A percentile compares a stretch with the other conserved stretches of the same genome.
Evolutionary conservation across 768 basidiomycete species (phyloP).

Genomic region (Psilocybe cyanescens): DNA sequence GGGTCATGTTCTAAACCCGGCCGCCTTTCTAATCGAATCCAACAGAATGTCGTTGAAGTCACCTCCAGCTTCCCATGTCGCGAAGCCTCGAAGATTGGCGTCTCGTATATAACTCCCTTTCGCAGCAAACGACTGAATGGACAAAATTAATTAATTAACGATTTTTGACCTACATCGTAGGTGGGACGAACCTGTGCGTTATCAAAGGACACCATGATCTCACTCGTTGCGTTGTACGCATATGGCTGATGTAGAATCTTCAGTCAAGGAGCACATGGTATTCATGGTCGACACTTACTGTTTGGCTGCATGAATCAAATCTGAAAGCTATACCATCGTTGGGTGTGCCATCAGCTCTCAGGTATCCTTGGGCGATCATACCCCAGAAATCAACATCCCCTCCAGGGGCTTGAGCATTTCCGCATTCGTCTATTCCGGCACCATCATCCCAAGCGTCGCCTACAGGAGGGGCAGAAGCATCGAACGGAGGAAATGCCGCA

Average conservation of each 20-base stretch:
- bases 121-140: constrained; percentile 41
- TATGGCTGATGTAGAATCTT: constrained; percentile 37
- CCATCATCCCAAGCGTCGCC: constrained; percentile 70
- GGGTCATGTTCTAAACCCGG: neutral
- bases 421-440: constrained; percentile 60
- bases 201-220: constrained; percentile 55
- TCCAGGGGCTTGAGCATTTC: constrained; percentile 47
- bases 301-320: constrained; percentile 73
- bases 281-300: constrained; percentile 46
- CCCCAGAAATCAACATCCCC: constrained; percentile 71
- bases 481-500: constrained; percentile 56
- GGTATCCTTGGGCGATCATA: constrained; percentile 58
- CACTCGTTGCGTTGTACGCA: constrained; percentile 42
- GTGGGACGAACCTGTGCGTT: constrained; percentile 38
- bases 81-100: constrained; percentile 59
- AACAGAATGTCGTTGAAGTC: constrained; percentile 55
- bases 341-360: constrained; percentile 50
- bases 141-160: neutral
- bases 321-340: constrained; percentile 52
- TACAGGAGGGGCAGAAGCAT: constrained; percentile 46
- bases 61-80: constrained; percentile 76
- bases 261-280: neutral
- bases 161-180: neutral
- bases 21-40: constrained; percentile 41
- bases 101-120: constrained; percentile 64